Percentiles rank a stretch among this genome's conserved stretches.
Evolutionary conservation across 345 rosid genomes (phyloP).

Genomic region (Eucalyptus brandiana): DNA sequence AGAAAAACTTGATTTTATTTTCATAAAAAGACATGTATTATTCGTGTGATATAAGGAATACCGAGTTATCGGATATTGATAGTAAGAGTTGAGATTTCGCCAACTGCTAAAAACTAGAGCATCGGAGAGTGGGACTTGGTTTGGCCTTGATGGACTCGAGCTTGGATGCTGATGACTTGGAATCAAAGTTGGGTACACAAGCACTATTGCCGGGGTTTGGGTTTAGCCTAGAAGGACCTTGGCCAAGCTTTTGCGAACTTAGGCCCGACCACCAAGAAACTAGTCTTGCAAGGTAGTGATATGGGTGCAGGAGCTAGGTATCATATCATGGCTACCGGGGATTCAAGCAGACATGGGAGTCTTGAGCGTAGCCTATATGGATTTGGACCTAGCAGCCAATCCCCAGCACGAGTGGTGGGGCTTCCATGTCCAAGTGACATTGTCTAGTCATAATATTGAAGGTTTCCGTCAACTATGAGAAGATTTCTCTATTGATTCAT

Average conservation of each 20-base stretch:
- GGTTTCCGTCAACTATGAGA: neutral
- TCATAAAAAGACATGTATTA: too few relatives aligned
- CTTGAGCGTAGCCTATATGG: neutral
- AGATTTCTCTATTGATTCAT: neutral
- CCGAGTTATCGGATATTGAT: accelerated
- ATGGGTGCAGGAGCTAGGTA: accelerated
- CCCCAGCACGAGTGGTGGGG: accelerated
- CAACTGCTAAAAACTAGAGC: neutral
- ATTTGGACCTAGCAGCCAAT: too few relatives aligned
- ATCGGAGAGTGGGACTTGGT: accelerated
- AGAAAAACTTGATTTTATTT: too few relatives aligned
- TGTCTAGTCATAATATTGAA: neutral
- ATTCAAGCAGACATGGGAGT: neutral
- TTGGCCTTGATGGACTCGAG: neutral
- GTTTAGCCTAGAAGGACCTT: neutral
- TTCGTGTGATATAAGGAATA: too few relatives aligned
- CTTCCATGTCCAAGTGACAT: neutral
- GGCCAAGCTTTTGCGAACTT: neutral
- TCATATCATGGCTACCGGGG: accelerated
- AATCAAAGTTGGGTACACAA: accelerated
- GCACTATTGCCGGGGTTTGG: neutral
- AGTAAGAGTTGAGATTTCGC: neutral
- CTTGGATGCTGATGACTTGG: neutral
- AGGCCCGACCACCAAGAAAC: neutral
- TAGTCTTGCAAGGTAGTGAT: neutral